Percentiles rank a stretch among this genome's conserved stretches.
These are phyloP conservation scores for Hapsidospora chrysogenum DNA, from an alignment of 495 filamentous ascomycete species.

Conservation along the genomic window DNA sequence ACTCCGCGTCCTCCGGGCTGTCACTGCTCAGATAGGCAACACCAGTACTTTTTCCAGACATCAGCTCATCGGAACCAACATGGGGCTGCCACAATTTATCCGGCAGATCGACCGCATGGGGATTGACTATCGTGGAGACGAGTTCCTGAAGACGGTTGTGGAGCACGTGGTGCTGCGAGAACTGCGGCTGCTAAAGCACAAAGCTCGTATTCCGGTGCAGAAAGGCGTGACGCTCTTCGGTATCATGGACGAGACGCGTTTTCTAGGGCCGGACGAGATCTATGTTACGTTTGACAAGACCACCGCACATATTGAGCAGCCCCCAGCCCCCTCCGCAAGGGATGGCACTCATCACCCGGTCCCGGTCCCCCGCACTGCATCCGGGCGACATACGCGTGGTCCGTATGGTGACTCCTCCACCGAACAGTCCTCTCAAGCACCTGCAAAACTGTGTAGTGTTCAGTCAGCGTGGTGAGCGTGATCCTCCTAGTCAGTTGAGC, in stretches of 20 bases:
- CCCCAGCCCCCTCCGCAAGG: slow-evolving; percentile 8
- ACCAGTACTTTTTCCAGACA: slow-evolving; percentile 44
- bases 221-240: slow-evolving; percentile 60
- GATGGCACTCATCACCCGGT: slow-evolving; percentile 42
- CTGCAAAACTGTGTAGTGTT: slow-evolving; percentile 67
- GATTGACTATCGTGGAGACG: slow-evolving; percentile 44
- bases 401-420: slow-evolving; percentile 31
- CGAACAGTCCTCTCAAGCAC: slow-evolving; percentile 36
- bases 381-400: slow-evolving; percentile 64
- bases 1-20: slow-evolving; percentile 36
- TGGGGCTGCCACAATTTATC: slow-evolving; percentile 42
- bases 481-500: slow-evolving; percentile 58
- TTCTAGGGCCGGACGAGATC: slow-evolving; percentile 47
- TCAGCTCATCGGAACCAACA: slow-evolving; percentile 33
- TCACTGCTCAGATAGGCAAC: slow-evolving; percentile 34
- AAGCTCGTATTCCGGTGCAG: slow-evolving; percentile 50
- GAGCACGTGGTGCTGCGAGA: slow-evolving; percentile 47
- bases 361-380: slow-evolving; percentile 52
- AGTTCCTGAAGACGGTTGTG: slow-evolving; percentile 44
- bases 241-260: slow-evolving; percentile 67
- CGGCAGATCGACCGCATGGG: slow-evolving; percentile 30
- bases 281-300: slow-evolving; percentile 33
- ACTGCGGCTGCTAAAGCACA: slow-evolving; percentile 58
- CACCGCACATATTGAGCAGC: slow-evolving; percentile 7
- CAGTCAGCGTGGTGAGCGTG: slow-evolving; percentile 46